phyloP scores from a whole-genome alignment of 768 basidiomycete species.

The Chalciporus sphaerocephalus region DNA sequence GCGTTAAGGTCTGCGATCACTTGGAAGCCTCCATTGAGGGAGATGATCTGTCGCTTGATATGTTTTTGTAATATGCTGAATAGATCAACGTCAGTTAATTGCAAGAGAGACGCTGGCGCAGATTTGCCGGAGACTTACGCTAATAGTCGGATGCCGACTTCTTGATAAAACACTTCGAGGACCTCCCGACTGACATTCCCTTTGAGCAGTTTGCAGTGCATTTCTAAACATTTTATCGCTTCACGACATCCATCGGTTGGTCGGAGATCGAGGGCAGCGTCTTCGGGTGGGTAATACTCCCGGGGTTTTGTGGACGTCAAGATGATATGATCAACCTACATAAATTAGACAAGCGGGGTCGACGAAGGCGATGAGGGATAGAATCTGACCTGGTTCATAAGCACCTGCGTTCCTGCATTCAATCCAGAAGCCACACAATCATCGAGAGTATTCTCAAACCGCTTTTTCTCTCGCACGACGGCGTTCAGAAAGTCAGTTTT shows the following conservation, averaged over 20 bases:
- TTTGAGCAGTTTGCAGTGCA: conserved; percentile 85
- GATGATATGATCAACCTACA: conserved; percentile 90
- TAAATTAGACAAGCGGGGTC: not conserved
- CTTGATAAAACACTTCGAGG: conserved; percentile 95
- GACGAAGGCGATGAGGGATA: not conserved
- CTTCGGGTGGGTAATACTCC: conserved; percentile 88
- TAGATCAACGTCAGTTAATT: no score
- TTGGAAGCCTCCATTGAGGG: conserved; percentile 88
- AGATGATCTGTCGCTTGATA: conserved; percentile 96
- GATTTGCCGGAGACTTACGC: conserved; percentile 63
- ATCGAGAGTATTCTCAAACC: conserved; percentile 88
- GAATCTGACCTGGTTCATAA: conserved; percentile 87
- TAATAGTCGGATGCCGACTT: conserved; percentile 87
- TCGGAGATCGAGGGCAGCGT: conserved; percentile 70
- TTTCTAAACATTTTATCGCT: conserved; percentile 82
- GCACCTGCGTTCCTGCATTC: conserved; percentile 91
- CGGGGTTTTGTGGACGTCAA: conserved; percentile 73
- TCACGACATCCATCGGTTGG: conserved; percentile 87
- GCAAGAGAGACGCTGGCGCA: not conserved
- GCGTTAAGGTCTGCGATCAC: conserved; percentile 95
- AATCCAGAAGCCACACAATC: conserved; percentile 90
- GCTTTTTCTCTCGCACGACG: conserved; percentile 94
- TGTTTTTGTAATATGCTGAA: conserved; percentile 90
- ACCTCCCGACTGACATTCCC: conserved; percentile 96
- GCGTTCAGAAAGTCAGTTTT: conserved; percentile 89